phyloP scores from a whole-genome alignment of 1,284 basidiomycete genomes.

The Coriolopsis trogii region DNA sequence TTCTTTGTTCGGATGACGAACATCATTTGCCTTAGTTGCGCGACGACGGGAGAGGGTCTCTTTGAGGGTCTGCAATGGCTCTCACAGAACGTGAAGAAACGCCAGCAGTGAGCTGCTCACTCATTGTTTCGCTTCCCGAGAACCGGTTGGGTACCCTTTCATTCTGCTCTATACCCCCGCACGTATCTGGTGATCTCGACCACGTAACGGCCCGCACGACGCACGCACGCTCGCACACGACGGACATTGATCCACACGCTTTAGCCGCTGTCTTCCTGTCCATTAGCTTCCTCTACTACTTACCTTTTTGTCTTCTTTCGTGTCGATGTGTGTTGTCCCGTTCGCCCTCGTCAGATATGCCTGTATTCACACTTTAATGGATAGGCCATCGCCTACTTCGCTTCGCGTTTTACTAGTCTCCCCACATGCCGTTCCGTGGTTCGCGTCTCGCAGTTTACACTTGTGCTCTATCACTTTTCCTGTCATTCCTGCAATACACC shows the following conservation, averaged over 20 bases:
- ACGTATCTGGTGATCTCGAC: constrained; percentile 34
- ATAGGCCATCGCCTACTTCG: constrained; percentile 27
- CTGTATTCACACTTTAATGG: constrained; percentile 41
- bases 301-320: constrained; percentile 18
- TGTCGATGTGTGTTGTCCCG: constrained; percentile 35
- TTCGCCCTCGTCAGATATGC: constrained; percentile 34
- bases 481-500: constrained; percentile 21
- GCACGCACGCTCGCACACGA: constrained; percentile 35
- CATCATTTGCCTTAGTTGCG: constrained; percentile 62
- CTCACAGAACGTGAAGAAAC: constrained; percentile 94
- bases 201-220: constrained; percentile 39
- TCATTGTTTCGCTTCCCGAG: constrained; percentile 13
- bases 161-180: constrained; percentile 36
- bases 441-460: constrained; percentile 18
- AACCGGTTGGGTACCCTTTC: constrained; percentile 24
- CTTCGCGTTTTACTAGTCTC: constrained; percentile 15
- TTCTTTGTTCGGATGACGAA: background rate
- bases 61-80: constrained; percentile 97
- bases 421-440: constrained; percentile 4
- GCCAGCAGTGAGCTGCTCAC: constrained; percentile 57
- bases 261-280: constrained; percentile 22
- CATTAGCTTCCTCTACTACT: constrained; percentile 27
- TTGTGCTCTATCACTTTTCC: constrained; percentile 22
- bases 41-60: constrained; percentile 94
- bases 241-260: constrained; percentile 38